These are phyloP conservation scores for Nymphaea colorata DNA, from an alignment of 164 flowering plant species.

Conservation along the genomic window DNA sequence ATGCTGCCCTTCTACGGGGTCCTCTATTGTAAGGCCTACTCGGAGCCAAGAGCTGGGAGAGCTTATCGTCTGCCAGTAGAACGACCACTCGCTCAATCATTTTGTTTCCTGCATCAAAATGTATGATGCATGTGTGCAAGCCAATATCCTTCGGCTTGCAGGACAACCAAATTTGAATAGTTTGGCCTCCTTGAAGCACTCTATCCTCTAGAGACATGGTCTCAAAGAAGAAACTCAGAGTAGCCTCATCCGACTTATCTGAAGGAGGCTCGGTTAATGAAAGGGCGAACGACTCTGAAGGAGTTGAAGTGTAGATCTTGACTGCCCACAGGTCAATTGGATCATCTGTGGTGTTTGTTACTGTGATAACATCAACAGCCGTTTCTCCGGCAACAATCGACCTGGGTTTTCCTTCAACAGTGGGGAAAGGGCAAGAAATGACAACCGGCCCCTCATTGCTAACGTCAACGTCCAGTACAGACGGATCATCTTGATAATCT, in stretches of 20 bases:
- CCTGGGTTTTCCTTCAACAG: constrained; percentile 45
- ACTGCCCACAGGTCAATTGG: constrained; percentile 59
- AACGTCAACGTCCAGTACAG: constrained; percentile 37
- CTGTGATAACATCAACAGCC: constrained; percentile 32
- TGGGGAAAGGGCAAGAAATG: constrained; percentile 71
- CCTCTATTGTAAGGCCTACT: constrained; percentile 43
- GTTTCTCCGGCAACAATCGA: constrained; percentile 49
- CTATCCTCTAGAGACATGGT: constrained; percentile 50
- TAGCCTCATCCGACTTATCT: constrained; percentile 24
- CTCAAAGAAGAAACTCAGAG: constrained; percentile 33
- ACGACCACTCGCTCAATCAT: constrained; percentile 62
- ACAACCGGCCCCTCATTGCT: constrained; percentile 49
- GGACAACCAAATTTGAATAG: constrained; percentile 72
- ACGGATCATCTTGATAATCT: constrained; percentile 46
- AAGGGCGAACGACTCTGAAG: constrained; percentile 49
- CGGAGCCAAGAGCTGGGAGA: constrained; percentile 54
- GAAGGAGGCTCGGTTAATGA: constrained; percentile 76
- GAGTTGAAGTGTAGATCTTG: constrained; percentile 57
- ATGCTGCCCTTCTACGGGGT: constrained; percentile 22
- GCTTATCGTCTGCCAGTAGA: constrained; percentile 63
- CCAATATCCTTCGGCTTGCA: constrained; percentile 80
- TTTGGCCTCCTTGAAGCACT: constrained; percentile 43
- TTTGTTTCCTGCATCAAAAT: constrained; percentile 55
- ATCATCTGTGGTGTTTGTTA: constrained; percentile 53
- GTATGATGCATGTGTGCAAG: constrained; percentile 51